A percentile compares a stretch with the other conserved stretches of the same genome.
These are phyloP conservation scores for Penicillium pancosmium DNA, from an alignment of 495 filamentous ascomycete species.

Conservation along the genomic window DNA sequence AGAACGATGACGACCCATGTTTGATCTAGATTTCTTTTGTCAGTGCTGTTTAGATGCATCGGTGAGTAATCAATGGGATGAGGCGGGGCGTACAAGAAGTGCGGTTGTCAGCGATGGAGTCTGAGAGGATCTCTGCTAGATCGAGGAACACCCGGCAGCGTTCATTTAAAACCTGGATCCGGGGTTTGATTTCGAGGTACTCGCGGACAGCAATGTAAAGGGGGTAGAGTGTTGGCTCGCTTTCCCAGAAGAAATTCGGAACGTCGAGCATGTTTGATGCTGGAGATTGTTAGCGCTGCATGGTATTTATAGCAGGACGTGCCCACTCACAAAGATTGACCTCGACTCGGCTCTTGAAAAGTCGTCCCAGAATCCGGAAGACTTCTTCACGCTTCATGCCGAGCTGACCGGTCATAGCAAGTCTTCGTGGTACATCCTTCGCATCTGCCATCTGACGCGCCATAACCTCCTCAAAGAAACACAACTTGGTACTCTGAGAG, in stretches of 20 bases:
- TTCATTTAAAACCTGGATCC: constrained; percentile 94
- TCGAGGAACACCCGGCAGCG: constrained; percentile 96
- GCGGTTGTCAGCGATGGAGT: constrained; percentile 89
- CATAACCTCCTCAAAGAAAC: constrained; percentile 97
- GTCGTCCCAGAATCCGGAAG: constrained; percentile 81
- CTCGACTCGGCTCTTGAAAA: constrained; percentile 94
- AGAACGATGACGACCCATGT: constrained; percentile 99
- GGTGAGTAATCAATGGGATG: background rate
- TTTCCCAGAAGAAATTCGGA: constrained; percentile 99
- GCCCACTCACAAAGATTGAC: constrained; percentile 81
- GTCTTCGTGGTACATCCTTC: constrained; percentile 83
- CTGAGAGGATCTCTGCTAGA: constrained; percentile 90
- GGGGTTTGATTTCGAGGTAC: constrained; percentile 95
- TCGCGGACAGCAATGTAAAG: constrained; percentile 94
- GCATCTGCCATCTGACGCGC: constrained; percentile 89
- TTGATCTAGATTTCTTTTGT: constrained; percentile 49
- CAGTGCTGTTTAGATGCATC: background rate
- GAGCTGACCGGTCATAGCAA: constrained; percentile 86
- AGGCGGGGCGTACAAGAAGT: constrained; percentile 65
- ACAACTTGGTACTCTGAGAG: constrained; percentile 94
- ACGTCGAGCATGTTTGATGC: constrained; percentile 97
- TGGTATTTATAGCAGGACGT: background rate
- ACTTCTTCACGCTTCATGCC: constrained; percentile 94
- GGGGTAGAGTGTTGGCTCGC: constrained; percentile 90
- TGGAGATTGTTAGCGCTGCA: constrained; percentile 39